Evolutionary conservation across 1,139 yeast species (phyloP).

Genomic region (Eremothecium coryli): DNA sequence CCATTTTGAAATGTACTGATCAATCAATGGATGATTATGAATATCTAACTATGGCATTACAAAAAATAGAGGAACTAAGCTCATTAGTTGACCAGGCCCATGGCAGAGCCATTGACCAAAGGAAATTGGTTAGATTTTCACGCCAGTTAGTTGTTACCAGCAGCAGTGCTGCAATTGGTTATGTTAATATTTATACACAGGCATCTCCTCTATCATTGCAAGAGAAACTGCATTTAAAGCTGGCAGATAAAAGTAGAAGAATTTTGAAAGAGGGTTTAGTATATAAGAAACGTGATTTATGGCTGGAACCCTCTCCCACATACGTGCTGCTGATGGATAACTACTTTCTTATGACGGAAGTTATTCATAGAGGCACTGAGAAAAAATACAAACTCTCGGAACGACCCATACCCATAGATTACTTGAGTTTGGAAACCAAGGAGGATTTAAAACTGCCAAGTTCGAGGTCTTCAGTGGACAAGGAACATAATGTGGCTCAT

Average conservation of each 20-base stretch:
- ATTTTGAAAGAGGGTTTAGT: constrained; percentile 55
- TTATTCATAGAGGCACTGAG: constrained; percentile 16
- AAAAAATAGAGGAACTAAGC: constrained; percentile 38
- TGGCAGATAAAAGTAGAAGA: constrained; percentile 48
- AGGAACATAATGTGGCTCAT: background rate
- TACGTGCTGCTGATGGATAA: constrained; percentile 66
- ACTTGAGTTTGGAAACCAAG: constrained; percentile 43
- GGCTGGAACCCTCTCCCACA: constrained; percentile 40
- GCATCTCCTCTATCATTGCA: constrained; percentile 31
- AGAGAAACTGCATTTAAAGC: constrained; percentile 38
- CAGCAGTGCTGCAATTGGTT: constrained; percentile 26
- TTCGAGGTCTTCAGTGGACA: background rate
- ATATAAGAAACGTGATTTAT: constrained; percentile 52
- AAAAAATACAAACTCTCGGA: constrained; percentile 40
- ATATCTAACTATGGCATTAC: constrained; percentile 46
- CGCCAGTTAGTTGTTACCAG: constrained; percentile 44
- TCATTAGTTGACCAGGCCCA: constrained; percentile 47
- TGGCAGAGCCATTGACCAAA: constrained; percentile 45
- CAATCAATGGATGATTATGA: constrained; percentile 48
- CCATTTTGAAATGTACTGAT: constrained; percentile 45
- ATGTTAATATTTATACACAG: constrained; percentile 25
- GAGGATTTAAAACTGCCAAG: constrained; percentile 11
- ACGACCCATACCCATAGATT: constrained; percentile 53
- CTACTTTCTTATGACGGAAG: constrained; percentile 58
- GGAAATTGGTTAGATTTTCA: constrained; percentile 40